These are phyloP conservation scores for Talaromyces sp. DNA, from an alignment of 2,329 filamentous ascomycete genomes.

Conservation along the genomic window DNA sequence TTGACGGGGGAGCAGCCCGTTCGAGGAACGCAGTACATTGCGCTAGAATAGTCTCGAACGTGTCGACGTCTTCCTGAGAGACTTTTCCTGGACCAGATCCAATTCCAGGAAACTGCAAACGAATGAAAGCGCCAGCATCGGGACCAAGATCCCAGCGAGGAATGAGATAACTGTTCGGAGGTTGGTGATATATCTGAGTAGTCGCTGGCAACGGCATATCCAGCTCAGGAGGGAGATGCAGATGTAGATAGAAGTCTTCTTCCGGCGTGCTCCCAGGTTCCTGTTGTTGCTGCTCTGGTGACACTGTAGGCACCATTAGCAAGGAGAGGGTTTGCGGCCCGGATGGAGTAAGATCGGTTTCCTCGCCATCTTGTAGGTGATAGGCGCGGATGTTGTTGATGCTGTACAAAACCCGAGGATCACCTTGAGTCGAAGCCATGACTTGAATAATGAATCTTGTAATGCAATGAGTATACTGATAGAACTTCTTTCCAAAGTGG, in stretches of 20 bases:
- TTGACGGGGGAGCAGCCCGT: conserved; percentile 60
- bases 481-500: background rate
- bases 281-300: conserved; percentile 50
- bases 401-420: conserved; percentile 39
- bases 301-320: conserved; percentile 90
- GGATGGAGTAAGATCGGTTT: conserved; percentile 73
- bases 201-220: conserved; percentile 90
- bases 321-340: conserved; percentile 88
- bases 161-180: conserved; percentile 86
- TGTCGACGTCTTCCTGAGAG: conserved; percentile 87
- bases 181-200: conserved; percentile 95
- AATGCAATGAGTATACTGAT: background rate
- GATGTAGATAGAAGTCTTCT: conserved; percentile 94
- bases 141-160: conserved; percentile 91
- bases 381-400: conserved; percentile 84
- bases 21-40: conserved; percentile 96
- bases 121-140: conserved; percentile 82
- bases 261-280: conserved; percentile 56
- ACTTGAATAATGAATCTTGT: background rate
- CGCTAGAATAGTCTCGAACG: conserved; percentile 95
- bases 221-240: conserved; percentile 89
- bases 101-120: conserved; percentile 78
- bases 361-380: conserved; percentile 82
- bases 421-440: conserved; percentile 21
- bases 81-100: conserved; percentile 60